Evolutionary conservation across 768 basidiomycete species (phyloP).

Genomic region (Lactarius quietus): DNA sequence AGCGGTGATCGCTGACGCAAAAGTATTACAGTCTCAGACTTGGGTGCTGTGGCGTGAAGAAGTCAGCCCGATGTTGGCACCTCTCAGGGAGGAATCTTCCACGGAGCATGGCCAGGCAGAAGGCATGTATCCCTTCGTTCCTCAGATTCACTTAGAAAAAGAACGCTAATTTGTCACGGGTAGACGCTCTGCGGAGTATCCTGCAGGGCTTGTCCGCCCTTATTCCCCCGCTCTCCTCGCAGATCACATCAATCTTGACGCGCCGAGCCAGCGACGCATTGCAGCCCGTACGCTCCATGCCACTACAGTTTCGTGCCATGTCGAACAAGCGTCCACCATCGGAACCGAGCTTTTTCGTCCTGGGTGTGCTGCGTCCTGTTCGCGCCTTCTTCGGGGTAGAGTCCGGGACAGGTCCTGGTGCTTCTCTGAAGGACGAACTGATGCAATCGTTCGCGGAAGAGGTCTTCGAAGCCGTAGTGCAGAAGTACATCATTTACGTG

Average conservation of each 20-base stretch:
- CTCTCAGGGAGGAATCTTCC: constrained; percentile 33
- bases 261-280: constrained; percentile 84
- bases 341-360: constrained; percentile 85
- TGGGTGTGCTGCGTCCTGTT: constrained; percentile 75
- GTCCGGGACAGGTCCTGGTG: constrained; percentile 56
- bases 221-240: constrained; percentile 54
- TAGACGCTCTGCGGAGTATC: constrained; percentile 56
- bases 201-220: constrained; percentile 48
- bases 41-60: constrained; percentile 64
- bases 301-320: constrained; percentile 87
- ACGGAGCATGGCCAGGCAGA: constrained; percentile 34
- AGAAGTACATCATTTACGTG: constrained; percentile 70
- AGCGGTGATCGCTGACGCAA: constrained; percentile 66
- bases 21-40: constrained; percentile 49
- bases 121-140: constrained; percentile 40
- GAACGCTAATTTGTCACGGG: background rate
- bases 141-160: background rate
- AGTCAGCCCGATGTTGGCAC: constrained; percentile 59
- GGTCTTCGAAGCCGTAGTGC: constrained; percentile 69
- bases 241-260: constrained; percentile 67
- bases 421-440: constrained; percentile 51
- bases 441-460: constrained; percentile 50
- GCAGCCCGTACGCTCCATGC: constrained; percentile 80
- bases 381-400: constrained; percentile 67
- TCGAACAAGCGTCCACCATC: constrained; percentile 65